Evolutionary conservation across 2,329 filamentous ascomycete species (phyloP), one percentile per base, ranked within the genome.

Genomic region (Penicillium oxalicum): DNA sequence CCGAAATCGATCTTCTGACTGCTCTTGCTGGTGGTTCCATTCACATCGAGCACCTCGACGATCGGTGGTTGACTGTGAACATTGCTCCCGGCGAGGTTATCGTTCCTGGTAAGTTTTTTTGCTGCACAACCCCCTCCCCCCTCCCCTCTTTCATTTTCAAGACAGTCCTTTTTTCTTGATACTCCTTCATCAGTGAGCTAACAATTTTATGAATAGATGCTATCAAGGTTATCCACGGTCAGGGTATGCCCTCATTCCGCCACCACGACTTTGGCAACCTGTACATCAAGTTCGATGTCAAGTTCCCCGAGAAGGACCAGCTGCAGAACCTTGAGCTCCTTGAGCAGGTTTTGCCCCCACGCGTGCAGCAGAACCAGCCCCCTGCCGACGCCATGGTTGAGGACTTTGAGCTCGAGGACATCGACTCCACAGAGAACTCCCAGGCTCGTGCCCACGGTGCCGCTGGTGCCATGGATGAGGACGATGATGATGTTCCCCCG

Each of bases 281-380:
- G 61, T 98, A 93, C 77, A 90, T 98, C 65, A 89, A 95, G 68
- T 98, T 98, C 76, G 85, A 88, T 64, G 90, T 98, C 74, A 95
- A 95, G 75, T 97, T 98, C 80, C 93, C 93, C 42, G 85, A 88
- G 65, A 86, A 84, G 75, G 77, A 81, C 66, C 68, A 80, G 34
- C 75, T 83, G 12, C 77, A 82, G 49, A 85, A 88, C 54, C 87
- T 95, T 60, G 82, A 88, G 49, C 77, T 84, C 9, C 83, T 98
- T 35, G 90, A 93, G 66, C 80, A 84, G 61, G 84, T 95, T 47
- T 81, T 98, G n/a, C 91, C 91, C 2, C 73, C 86, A 2, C 85
- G 83, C 49, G 70, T 80, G 35, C 67, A 84, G 35, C 78, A 87
- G 67, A 74, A 79, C 48, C 71, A 80, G 25, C 87, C 90, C 40